Evolutionary conservation across 1,139 yeast species (phyloP).

Genomic region (Geotrichum restrictum): DNA sequence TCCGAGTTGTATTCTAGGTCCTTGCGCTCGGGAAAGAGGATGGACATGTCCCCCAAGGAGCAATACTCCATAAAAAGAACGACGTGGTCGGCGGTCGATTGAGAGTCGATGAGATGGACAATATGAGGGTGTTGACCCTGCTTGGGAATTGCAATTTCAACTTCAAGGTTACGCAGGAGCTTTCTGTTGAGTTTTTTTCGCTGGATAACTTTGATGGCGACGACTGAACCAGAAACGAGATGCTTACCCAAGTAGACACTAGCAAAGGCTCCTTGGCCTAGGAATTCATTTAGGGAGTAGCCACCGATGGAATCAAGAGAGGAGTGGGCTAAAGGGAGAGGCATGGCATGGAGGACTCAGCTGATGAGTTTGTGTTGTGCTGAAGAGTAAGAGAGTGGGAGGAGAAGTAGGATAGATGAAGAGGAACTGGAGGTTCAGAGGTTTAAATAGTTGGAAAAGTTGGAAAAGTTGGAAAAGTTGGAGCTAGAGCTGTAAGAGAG

Average conservation of each 20-base stretch:
- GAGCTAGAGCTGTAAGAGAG: no score
- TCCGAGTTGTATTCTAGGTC: no score
- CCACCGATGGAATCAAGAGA: conserved; percentile 13
- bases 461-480: no score
- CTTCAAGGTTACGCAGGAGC: conserved; percentile 80
- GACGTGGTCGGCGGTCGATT: conserved; percentile 73
- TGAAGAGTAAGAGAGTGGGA: neutral
- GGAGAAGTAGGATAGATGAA: neutral
- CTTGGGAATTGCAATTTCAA: conserved; percentile 82
- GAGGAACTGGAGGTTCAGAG: no score
- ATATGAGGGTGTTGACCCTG: conserved; percentile 92
- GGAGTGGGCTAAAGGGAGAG: neutral
- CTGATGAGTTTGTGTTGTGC: neutral
- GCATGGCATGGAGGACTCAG: neutral
- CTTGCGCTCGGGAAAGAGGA: conserved; percentile 76
- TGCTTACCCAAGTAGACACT: conserved; percentile 73
- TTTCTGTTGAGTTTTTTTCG: conserved; percentile 81
- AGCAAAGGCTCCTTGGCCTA: conserved; percentile 95
- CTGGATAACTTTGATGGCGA: conserved; percentile 85
- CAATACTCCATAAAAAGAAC: conserved; percentile 97
- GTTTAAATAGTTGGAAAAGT: no score
- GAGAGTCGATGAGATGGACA: conserved; percentile 77
- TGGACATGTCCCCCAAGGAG: conserved; percentile 87
- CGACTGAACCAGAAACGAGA: conserved; percentile 50
- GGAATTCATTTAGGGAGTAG: conserved; percentile 67